phyloP scores from a whole-genome alignment of 345 rosid species.

The Raphanus sativus region DNA sequence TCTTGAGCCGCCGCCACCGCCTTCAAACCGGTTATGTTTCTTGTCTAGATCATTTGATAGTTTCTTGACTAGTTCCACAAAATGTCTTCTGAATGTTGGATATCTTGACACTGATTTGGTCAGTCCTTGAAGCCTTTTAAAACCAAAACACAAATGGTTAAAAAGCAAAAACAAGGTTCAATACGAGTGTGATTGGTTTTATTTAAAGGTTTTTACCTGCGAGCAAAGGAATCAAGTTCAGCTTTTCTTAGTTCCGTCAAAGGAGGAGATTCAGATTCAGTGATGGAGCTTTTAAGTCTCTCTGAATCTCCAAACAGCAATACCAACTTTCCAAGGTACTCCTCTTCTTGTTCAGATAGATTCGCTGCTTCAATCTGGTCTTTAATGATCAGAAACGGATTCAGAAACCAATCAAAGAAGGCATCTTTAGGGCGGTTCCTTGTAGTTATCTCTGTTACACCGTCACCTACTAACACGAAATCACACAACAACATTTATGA shows the following conservation, averaged over 20 bases:
- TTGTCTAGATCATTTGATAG: slow-evolving; percentile 62
- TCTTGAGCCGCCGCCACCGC: slow-evolving; percentile 27
- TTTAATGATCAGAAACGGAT: slow-evolving; percentile 79
- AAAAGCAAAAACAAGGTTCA: background rate
- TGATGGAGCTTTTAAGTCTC: slow-evolving; percentile 52
- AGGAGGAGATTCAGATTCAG: slow-evolving; percentile 56
- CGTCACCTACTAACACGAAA: no score
- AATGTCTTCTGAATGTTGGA: slow-evolving; percentile 77
- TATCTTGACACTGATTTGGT: slow-evolving; percentile 78
- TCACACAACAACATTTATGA: background rate
- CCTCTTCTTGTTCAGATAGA: slow-evolving; percentile 69
- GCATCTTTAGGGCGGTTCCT: slow-evolving; percentile 78
- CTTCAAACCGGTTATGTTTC: slow-evolving; percentile 44
- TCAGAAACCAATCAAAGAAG: slow-evolving; percentile 89
- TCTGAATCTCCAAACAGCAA: slow-evolving; percentile 61
- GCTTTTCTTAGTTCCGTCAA: slow-evolving; percentile 73
- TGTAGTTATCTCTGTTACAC: slow-evolving; percentile 59
- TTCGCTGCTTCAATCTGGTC: slow-evolving; percentile 85
- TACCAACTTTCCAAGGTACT: slow-evolving; percentile 70
- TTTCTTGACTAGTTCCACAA: slow-evolving; percentile 49
- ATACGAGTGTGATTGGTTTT: background rate
- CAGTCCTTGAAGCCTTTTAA: slow-evolving; percentile 69
- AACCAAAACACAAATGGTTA: background rate
- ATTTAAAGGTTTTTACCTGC: slow-evolving; percentile 54
- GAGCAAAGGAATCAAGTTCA: slow-evolving; percentile 87